Evolutionary conservation across 208 protist genomes (phyloP), one percentile per base, ranked within the genome.

Genomic region (Trypanosoma cruzi): DNA sequence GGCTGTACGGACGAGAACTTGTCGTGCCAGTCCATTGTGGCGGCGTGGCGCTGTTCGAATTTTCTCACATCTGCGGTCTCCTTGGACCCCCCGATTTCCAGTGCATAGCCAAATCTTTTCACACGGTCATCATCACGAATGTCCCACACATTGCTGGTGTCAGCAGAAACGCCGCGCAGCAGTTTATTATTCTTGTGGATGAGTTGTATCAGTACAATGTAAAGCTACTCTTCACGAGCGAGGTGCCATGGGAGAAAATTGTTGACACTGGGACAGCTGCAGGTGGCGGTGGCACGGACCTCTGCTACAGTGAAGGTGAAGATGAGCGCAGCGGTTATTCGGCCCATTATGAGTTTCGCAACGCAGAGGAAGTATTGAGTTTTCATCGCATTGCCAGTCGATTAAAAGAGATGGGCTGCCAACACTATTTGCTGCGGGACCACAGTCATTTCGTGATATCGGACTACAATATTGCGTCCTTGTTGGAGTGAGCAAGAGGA

Each of bases 201-300:
- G 89, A 95, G 73, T 68, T 97, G 26, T 97, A 97, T 63, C 92
- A 95, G 61, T 81, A 89, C 74, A 90, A 93, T 70, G 89, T 97
- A 48, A 97, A 95, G 66, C 77, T 97, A 6, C 73, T 95, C 20
- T 88, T 95, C 64, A 92, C 88, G 5, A 85, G 75, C 5, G 68
- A 81, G 26, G 87, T 92, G 22, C 88, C 84, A 55, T 96, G 90
- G 87, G 72, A 80, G 4, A 42, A 79, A 22, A 62, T 95, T 28
- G 72, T 93, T 66, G 75, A 81, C 57, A 65, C 26, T 6, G 67
- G 60, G 20, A 52, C 53, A 24, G 57, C 59, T 24, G 40, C 29
- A 32, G 60, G 71, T 37, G 44, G 14, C 34, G 64, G 50, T 20
- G 70, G 54, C 46, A 56, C 26, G 8, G 52, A 74, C 26, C 7